These are phyloP conservation scores for Populus nigra DNA, from an alignment of 345 rosid genomes.

Conservation along the genomic window DNA sequence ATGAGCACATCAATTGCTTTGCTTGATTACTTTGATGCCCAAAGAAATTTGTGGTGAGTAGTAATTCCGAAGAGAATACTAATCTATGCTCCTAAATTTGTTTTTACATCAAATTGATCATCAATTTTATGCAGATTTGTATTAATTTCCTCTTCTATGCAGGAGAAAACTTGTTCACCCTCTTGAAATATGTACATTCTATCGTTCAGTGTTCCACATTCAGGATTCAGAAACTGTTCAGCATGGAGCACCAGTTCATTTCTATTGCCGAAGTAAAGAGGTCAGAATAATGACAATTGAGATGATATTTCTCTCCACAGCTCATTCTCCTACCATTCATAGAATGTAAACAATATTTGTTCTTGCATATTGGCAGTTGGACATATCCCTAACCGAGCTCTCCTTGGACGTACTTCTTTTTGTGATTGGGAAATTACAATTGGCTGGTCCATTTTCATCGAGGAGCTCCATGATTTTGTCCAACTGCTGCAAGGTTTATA, in stretches of 20 bases:
- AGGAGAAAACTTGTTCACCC: conserved; percentile 80
- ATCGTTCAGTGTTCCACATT: conserved; percentile 51
- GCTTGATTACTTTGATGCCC: conserved; percentile 66
- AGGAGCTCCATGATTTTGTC: conserved; percentile 61
- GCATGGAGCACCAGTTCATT: conserved; percentile 57
- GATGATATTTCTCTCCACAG: conserved; percentile 2
- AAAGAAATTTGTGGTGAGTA: conserved; percentile 67
- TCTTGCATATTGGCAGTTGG: conserved; percentile 53
- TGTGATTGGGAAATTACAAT: conserved; percentile 63
- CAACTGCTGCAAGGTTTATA: conserved; percentile 77
- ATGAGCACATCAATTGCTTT: conserved; percentile 45
- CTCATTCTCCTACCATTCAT: conserved; percentile 2
- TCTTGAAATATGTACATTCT: conserved; percentile 60
- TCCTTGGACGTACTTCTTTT: conserved; percentile 81
- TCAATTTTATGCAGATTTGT: conserved; percentile 1
- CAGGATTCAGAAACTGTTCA: conserved; percentile 27
- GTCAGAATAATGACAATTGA: conserved; percentile 29
- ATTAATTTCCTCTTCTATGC: conserved; percentile 22
- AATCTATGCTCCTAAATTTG: conserved; percentile 12
- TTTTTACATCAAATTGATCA: conserved; percentile 12
- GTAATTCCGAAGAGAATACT: conserved; percentile 7
- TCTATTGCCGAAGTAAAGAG: conserved; percentile 74
- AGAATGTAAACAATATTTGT: conserved; percentile 19
- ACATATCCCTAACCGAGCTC: conserved; percentile 65
- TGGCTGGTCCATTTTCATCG: conserved; percentile 88